Evolutionary conservation across 2,329 filamentous ascomycete genomes (phyloP).

Genomic region (Claviceps sp.): DNA sequence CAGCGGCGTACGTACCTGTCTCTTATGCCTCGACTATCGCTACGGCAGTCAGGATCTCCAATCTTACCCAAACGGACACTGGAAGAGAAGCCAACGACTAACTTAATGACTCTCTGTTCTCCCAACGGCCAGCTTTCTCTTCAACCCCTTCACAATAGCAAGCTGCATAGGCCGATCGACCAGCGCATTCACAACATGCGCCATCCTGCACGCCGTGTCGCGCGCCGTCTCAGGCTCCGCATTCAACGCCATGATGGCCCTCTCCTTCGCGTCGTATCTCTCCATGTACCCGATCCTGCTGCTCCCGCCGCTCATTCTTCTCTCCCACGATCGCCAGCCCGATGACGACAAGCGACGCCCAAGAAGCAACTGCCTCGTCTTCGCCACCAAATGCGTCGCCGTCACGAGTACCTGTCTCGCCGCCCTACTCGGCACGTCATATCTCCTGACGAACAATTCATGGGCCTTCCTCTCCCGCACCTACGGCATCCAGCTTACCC

Average conservation of each 20-base stretch:
- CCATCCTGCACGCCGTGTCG: slow-evolving; percentile 70
- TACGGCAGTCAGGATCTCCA: neutral
- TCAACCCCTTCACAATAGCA: slow-evolving; percentile 88
- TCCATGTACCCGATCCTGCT: slow-evolving; percentile 86
- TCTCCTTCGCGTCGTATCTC: slow-evolving; percentile 80
- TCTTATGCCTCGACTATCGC: neutral
- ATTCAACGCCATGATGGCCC: slow-evolving; percentile 66
- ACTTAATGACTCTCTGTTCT: neutral
- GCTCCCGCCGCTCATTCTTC: slow-evolving; percentile 65
- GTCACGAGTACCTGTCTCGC: slow-evolving; percentile 42
- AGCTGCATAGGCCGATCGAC: slow-evolving; percentile 86
- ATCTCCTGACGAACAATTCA: slow-evolving; percentile 57
- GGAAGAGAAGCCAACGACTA: neutral
- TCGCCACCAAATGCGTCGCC: slow-evolving; percentile 39
- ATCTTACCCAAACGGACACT: neutral
- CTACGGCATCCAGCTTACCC: slow-evolving; percentile 81
- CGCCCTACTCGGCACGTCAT: slow-evolving; percentile 57
- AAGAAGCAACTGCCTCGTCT: slow-evolving; percentile 27
- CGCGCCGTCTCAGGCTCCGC: slow-evolving; percentile 64
- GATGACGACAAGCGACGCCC: slow-evolving; percentile 15
- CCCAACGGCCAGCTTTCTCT: slow-evolving; percentile 54
- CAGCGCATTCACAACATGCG: slow-evolving; percentile 75
- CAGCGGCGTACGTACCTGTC: slow-evolving; percentile 50
- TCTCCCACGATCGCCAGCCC: slow-evolving; percentile 58
- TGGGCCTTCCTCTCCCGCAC: slow-evolving; percentile 83